Evolutionary conservation across 1,284 basidiomycete species (phyloP).

Genomic region (Cryptococcus sp.): DNA sequence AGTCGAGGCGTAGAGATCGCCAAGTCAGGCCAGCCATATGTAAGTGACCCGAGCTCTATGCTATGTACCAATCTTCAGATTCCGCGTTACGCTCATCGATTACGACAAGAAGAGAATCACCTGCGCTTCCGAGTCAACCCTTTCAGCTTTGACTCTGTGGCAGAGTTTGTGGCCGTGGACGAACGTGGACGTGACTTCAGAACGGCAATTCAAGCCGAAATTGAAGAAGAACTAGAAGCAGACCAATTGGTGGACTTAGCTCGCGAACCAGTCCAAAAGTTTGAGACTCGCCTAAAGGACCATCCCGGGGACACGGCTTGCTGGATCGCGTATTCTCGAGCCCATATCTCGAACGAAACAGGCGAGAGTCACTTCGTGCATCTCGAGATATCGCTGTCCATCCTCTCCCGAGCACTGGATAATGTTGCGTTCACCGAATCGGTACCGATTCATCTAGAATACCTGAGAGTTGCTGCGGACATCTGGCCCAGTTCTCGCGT

Average conservation of each 20-base stretch:
- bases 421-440: slow-evolving; percentile 29
- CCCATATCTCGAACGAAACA: too few relatives aligned
- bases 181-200: slow-evolving; percentile 3
- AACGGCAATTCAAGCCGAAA: slow-evolving; percentile 11
- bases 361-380: too few relatives aligned
- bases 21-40: slow-evolving; percentile 27
- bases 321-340: slow-evolving; percentile 41
- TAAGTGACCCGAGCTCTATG: slow-evolving; percentile 4
- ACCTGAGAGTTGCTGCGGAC: slow-evolving; percentile 32
- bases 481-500: slow-evolving; percentile 36
- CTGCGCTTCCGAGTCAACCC: slow-evolving; percentile 17
- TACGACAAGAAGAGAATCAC: slow-evolving; percentile 7
- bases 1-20: slow-evolving; percentile 35
- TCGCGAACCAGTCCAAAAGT: slow-evolving; percentile 22
- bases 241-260: slow-evolving; percentile 22
- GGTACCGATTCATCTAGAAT: slow-evolving; percentile 34
- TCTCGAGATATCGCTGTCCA: slow-evolving; percentile 41
- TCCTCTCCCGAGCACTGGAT: slow-evolving; percentile 39
- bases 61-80: slow-evolving; percentile 5
- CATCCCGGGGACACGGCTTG: slow-evolving; percentile 27
- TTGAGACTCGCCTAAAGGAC: slow-evolving; percentile 26
- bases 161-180: slow-evolving; percentile 10
- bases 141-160: slow-evolving; percentile 9
- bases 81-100: slow-evolving; percentile 16
- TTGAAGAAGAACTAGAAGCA: slow-evolving; percentile 13